Conservation (phyloP, 1,139 yeast genomes). For the Debaryomyces udenii region DNA sequence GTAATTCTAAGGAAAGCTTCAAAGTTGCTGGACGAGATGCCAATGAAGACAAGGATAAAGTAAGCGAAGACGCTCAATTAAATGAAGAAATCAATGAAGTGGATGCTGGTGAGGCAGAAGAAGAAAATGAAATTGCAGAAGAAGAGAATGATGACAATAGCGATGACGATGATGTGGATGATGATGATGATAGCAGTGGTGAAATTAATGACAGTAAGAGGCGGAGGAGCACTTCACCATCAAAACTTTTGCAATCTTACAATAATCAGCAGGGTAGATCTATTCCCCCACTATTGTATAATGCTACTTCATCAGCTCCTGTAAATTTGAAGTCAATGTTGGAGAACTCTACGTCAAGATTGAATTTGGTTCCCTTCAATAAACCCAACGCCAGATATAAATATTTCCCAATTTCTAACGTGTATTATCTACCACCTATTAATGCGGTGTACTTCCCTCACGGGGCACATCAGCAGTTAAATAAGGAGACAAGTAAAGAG, state of each 20-base stretch:
- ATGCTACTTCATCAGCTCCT: conserved; percentile 15
- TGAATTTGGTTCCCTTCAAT: conserved; percentile 1
- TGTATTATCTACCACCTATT: conserved; percentile 61
- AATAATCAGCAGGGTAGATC: conserved; percentile 9
- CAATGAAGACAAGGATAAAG: conserved; percentile 11
- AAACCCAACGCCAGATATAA: conserved; percentile 36
- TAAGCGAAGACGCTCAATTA: conserved; percentile 6
- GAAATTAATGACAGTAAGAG: conserved; percentile 12
- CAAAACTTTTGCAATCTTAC: conserved; percentile 14
- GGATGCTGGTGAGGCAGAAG: conserved; percentile 10
- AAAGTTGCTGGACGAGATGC: conserved; percentile 17
- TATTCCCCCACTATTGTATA: conserved; percentile 17
- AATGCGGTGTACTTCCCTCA: conserved; percentile 65
- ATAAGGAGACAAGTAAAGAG: conserved; percentile 1
- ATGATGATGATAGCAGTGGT: conserved; percentile 7
- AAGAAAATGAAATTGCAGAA: conserved; percentile 2
- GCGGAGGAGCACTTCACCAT: conserved; percentile 9
- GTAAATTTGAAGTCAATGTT: conserved; percentile 18
- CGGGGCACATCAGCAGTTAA: conserved; percentile 50
- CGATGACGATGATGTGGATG: conserved; percentile 9
- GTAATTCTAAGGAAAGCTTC: conserved; percentile 26
- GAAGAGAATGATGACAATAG: conserved; percentile 14
- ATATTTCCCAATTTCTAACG: conserved; percentile 58
- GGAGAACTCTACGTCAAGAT: conserved; percentile 5
- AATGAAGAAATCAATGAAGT: conserved; percentile 8